These are phyloP conservation scores for Jacaranda copaia DNA, from an alignment of 257 asterid genomes.

Conservation along the genomic window DNA sequence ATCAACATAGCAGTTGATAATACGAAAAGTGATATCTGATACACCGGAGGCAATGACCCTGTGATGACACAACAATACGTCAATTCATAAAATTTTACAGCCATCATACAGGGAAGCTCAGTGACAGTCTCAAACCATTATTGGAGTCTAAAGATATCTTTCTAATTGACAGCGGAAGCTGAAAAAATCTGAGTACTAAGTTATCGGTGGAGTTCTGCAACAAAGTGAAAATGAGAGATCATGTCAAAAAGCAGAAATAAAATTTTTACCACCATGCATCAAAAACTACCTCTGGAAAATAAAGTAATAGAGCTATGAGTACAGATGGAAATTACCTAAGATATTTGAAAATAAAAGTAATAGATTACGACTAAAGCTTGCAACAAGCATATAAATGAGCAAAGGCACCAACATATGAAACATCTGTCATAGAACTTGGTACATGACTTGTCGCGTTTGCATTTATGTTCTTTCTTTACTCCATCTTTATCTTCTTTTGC, in stretches of 20 bases:
- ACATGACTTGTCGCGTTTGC: not conserved
- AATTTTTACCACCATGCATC: constrained; percentile 5
- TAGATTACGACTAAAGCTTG: not conserved
- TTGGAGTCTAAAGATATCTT: constrained; percentile 71
- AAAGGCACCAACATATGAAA: not conserved
- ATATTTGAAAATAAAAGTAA: not conserved
- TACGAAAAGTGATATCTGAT: constrained; percentile 78
- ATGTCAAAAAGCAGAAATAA: not conserved
- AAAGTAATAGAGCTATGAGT: not conserved
- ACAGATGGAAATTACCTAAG: not conserved
- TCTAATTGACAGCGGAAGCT: constrained; percentile 79
- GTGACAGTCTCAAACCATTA: constrained; percentile 51
- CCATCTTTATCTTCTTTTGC: constrained; percentile 8
- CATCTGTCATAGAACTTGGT: too few species aligned
- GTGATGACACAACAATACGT: constrained; percentile 39
- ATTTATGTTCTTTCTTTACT: too few species aligned
- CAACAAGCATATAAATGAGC: not conserved
- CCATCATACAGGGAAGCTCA: not conserved
- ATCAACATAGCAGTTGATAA: constrained; percentile 77
- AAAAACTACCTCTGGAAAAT: not conserved
- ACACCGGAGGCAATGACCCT: constrained; percentile 73
- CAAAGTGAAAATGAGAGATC: constrained; percentile 31
- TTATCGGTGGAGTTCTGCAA: constrained; percentile 68
- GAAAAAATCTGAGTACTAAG: constrained; percentile 73
- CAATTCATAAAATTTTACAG: constrained; percentile 18